Evolutionary conservation across 1,139 yeast genomes (phyloP).

Genomic region (Candida tunisiensis): DNA sequence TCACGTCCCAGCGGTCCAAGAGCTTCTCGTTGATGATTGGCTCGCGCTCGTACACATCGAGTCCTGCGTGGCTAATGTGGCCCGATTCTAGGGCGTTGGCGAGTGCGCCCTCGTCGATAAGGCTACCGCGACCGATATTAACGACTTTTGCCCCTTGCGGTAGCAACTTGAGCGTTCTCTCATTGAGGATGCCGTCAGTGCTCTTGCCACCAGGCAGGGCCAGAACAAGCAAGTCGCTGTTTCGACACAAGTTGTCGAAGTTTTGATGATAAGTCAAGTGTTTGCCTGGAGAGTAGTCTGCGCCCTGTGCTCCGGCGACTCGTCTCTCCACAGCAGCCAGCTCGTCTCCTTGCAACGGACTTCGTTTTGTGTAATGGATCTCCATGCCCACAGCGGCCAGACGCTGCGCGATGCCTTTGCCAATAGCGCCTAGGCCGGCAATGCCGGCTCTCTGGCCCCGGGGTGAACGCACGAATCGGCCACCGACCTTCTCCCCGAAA

Average conservation of each 20-base stretch:
- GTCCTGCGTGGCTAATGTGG: slow-evolving; percentile 53
- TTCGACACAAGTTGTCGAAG: slow-evolving; percentile 37
- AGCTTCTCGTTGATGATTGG: slow-evolving; percentile 30
- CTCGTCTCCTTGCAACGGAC: slow-evolving; percentile 35
- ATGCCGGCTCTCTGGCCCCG: slow-evolving; percentile 51
- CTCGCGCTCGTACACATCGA: slow-evolving; percentile 65
- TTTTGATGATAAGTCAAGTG: slow-evolving; percentile 30
- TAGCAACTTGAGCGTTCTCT: slow-evolving; percentile 35
- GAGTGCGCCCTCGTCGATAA: slow-evolving; percentile 56
- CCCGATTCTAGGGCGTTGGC: slow-evolving; percentile 52
- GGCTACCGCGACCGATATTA: slow-evolving; percentile 65
- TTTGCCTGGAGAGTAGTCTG: no score
- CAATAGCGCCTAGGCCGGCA: slow-evolving; percentile 77
- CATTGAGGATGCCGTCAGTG: slow-evolving; percentile 39
- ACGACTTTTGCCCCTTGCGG: slow-evolving; percentile 53
- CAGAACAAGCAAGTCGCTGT: slow-evolving; percentile 43
- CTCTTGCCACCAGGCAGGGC: slow-evolving; percentile 42
- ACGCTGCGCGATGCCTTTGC: slow-evolving; percentile 54
- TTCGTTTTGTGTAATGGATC: slow-evolving; percentile 38
- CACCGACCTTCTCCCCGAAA: slow-evolving; percentile 15
- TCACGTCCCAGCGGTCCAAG: slow-evolving; percentile 25
- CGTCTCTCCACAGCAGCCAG: no score
- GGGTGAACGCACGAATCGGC: slow-evolving; percentile 32
- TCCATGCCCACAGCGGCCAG: slow-evolving; percentile 36
- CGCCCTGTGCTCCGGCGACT: no score